Percentiles rank a stretch among this genome's conserved stretches.
These are phyloP conservation scores for Volutella citrinella DNA, from an alignment of 2,329 filamentous ascomycete species.

Conservation along the genomic window DNA sequence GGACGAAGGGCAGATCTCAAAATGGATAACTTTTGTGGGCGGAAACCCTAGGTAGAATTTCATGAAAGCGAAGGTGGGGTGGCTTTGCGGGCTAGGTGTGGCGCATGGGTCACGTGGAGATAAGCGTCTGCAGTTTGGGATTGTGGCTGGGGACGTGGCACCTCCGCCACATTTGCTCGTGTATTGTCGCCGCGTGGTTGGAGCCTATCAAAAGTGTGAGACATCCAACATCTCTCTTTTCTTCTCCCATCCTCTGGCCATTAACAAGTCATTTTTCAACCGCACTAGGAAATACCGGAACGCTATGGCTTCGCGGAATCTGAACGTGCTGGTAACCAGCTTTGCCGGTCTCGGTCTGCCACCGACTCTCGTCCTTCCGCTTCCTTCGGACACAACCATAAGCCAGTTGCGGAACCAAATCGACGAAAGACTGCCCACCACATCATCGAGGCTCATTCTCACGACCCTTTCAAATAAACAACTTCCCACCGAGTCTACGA, in stretches of 20 bases:
- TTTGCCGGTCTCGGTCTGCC: conserved; percentile 82
- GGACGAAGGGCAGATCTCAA: conserved; percentile 36
- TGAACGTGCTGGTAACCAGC: conserved; percentile 83
- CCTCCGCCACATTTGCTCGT: too few species aligned
- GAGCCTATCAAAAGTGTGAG: too few species aligned
- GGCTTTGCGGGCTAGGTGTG: conserved; percentile 24
- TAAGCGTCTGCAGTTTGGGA: conserved; percentile 17
- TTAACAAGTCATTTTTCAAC: background rate
- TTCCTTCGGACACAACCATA: conserved; percentile 63
- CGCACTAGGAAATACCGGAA: too few species aligned
- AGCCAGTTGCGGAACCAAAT: conserved; percentile 64
- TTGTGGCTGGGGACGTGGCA: conserved; percentile 15
- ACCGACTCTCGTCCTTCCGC: conserved; percentile 74
- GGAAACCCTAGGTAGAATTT: conserved; percentile 39
- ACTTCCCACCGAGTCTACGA: conserved; percentile 52
- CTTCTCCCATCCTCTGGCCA: background rate
- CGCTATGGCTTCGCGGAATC: conserved; percentile 55
- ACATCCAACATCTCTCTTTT: background rate
- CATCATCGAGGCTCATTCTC: conserved; percentile 64
- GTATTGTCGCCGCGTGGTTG: too few species aligned
- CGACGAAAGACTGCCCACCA: conserved; percentile 57
- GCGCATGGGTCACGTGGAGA: conserved; percentile 32
- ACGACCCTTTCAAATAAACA: conserved; percentile 79
- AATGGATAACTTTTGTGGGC: conserved; percentile 46
- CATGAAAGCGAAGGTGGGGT: conserved; percentile 34